A percentile compares a stretch with the other conserved stretches of the same genome.
Evolutionary conservation across 495 filamentous ascomycete genomes (phyloP).

Genomic region (Tuber indicum): DNA sequence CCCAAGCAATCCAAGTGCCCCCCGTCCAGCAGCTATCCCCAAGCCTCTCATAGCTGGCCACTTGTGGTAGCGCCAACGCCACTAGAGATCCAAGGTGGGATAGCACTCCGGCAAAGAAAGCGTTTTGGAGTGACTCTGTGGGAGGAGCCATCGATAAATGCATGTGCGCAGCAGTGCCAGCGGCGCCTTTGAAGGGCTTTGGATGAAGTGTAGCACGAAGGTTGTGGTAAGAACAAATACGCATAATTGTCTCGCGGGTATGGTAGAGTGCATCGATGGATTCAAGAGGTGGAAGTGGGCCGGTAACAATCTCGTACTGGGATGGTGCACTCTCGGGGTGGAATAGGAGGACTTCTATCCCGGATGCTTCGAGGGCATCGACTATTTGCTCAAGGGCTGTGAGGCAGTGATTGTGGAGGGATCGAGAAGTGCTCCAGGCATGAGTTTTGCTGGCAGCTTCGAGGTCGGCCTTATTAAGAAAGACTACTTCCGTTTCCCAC

Average conservation of each 20-base stretch:
- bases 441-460: conserved; percentile 47
- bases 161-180: conserved; percentile 61
- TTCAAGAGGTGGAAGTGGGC: conserved; percentile 56
- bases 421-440: conserved; percentile 56
- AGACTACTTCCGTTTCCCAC: conserved; percentile 78
- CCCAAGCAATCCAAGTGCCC: conserved; percentile 67
- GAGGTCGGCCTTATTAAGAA: conserved; percentile 48
- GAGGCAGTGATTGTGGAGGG: conserved; percentile 53
- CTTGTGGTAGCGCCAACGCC: conserved; percentile 58
- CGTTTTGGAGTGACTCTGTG: conserved; percentile 44
- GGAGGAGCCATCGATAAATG: conserved; percentile 57
- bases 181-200: conserved; percentile 55
- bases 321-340: conserved; percentile 69
- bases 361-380: conserved; percentile 52
- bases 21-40: conserved; percentile 65
- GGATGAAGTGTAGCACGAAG: conserved; percentile 73
- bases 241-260: conserved; percentile 61
- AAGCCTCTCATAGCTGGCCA: conserved; percentile 58
- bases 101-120: conserved; percentile 64
- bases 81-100: conserved; percentile 58
- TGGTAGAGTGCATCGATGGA: conserved; percentile 69
- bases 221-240: conserved; percentile 53
- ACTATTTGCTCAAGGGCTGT: conserved; percentile 60
- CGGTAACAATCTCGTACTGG: conserved; percentile 76
- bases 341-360: conserved; percentile 65